Conservation (phyloP, 108 stramenopile genomes). For the Cyclostephanos invisitatus region DNA sequence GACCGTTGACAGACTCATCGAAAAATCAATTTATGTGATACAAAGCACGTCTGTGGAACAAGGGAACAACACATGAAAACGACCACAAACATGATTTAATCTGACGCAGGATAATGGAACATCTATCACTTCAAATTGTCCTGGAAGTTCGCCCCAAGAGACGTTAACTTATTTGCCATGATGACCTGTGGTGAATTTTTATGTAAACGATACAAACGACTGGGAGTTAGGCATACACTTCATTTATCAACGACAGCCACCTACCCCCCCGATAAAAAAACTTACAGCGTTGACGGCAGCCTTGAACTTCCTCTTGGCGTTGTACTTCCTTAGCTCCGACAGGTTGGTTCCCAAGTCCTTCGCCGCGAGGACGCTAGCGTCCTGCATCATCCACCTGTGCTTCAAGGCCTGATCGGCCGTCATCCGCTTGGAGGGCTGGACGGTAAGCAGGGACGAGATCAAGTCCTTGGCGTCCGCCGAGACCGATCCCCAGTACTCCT, state of each 20-base stretch:
- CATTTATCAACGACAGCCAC: not conserved
- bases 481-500: constrained; percentile 88
- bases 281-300: constrained; percentile 45
- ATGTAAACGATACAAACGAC: not conserved
- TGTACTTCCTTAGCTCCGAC: constrained; percentile 53
- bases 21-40: not conserved
- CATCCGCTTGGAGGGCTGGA: constrained; percentile 70
- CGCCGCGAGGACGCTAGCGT: constrained; percentile 48
- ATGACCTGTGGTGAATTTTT: constrained; percentile 38
- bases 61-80: not conserved
- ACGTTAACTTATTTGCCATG: constrained; percentile 73
- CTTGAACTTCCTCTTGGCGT: constrained; percentile 58
- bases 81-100: constrained; percentile 1
- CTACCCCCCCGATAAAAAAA: not conserved
- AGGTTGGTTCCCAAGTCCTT: constrained; percentile 51
- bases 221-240: not conserved
- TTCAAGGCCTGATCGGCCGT: constrained; percentile 63
- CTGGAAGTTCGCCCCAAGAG: constrained; percentile 70
- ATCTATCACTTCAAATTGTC: constrained; percentile 44
- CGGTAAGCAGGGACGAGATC: constrained; percentile 71
- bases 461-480: constrained; percentile 81
- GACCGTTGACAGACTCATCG: not conserved
- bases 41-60: not conserved
- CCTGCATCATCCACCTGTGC: constrained; percentile 79
- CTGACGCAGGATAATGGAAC: not conserved